These are phyloP conservation scores for Calonectria hawksworthii DNA, from an alignment of 2,329 filamentous ascomycete species.

Conservation along the genomic window DNA sequence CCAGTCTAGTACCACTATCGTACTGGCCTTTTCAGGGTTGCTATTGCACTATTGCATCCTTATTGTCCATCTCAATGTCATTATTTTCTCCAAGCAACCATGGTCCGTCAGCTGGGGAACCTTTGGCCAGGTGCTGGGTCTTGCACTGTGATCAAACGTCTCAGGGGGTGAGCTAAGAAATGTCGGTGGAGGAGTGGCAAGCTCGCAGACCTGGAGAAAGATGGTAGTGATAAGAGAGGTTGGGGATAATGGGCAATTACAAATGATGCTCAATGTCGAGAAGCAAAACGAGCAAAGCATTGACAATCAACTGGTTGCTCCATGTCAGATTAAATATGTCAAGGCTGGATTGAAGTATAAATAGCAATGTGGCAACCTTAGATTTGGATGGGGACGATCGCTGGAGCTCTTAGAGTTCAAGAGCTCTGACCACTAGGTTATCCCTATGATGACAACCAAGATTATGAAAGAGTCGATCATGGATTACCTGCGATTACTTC, in stretches of 20 bases:
- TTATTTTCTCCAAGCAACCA: not conserved
- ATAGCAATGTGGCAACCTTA: not conserved
- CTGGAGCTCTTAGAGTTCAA: not conserved
- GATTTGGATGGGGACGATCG: not conserved
- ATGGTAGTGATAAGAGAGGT: not conserved
- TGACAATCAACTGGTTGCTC: not conserved
- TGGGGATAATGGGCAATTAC: not conserved
- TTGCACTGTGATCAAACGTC: not conserved
- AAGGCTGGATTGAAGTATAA: not conserved
- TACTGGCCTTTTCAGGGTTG: not conserved
- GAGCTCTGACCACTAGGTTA: not conserved
- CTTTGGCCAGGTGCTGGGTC: not conserved
- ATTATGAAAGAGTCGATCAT: not conserved
- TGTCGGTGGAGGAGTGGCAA: not conserved
- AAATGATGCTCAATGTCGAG: not conserved
- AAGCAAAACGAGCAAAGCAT: too few relatives aligned
- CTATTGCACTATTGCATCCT: not conserved
- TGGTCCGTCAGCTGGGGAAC: not conserved
- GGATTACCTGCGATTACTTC: not conserved
- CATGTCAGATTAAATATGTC: not conserved
- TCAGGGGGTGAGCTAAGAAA: not conserved
- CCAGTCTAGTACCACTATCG: not conserved
- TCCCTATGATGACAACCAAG: not conserved
- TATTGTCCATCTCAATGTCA: not conserved
- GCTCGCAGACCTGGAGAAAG: not conserved